These are phyloP conservation scores for Pseudomicrostroma phylloplanum DNA, from an alignment of 1,284 basidiomycete species.

Conservation along the genomic window DNA sequence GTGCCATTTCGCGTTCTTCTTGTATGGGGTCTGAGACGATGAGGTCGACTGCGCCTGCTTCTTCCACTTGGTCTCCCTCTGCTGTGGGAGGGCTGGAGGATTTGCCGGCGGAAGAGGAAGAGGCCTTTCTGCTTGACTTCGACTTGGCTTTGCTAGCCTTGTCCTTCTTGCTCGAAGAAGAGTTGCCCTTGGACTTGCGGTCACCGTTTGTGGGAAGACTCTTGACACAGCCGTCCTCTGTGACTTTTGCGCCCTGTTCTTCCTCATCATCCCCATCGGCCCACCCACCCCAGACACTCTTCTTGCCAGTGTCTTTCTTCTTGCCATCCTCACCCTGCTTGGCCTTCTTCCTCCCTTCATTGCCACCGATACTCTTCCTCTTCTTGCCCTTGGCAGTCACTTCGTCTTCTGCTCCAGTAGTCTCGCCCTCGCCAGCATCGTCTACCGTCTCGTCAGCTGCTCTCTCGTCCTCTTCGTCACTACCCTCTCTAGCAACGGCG, in stretches of 20 bases:
- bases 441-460: slow-evolving; percentile 11
- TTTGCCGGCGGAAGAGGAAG: too few species aligned
- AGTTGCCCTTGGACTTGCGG: too few species aligned
- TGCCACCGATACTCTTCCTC: not conserved
- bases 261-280: not conserved
- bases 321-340: slow-evolving; percentile 5
- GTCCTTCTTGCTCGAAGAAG: too few species aligned
- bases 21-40: slow-evolving; percentile 34
- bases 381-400: slow-evolving; percentile 20
- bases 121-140: too few species aligned
- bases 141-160: too few species aligned
- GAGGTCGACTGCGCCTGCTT: slow-evolving; percentile 32
- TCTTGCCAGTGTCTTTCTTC: not conserved
- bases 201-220: too few species aligned
- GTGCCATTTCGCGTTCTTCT: slow-evolving; percentile 32
- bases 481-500: slow-evolving; percentile 3
- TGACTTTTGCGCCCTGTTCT: too few species aligned
- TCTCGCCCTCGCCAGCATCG: slow-evolving; percentile 9
- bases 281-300: not conserved
- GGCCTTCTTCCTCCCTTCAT: slow-evolving; percentile 8
- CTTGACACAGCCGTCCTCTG: too few species aligned
- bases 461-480: slow-evolving; percentile 1
- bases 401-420: not conserved
- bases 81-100: too few species aligned
- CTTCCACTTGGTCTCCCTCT: slow-evolving; percentile 1